A percentile compares a stretch with the other conserved stretches of the same genome.
These are phyloP conservation scores for Chrysopogon serrulatus DNA, from an alignment of 176 grass and related monocot genomes.

Conservation along the genomic window DNA sequence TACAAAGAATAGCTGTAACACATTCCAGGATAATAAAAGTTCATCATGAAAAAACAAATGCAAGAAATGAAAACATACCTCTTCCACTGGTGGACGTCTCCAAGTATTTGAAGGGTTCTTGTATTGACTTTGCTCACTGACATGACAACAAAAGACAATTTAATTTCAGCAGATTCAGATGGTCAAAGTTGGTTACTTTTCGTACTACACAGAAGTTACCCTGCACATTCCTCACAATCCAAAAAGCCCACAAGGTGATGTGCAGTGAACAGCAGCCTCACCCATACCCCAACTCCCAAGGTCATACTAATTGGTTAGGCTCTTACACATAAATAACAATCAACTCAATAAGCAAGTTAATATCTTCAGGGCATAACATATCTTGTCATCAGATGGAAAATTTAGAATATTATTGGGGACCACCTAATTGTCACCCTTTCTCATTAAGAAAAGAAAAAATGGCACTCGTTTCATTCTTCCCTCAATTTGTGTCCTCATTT, in stretches of 20 bases:
- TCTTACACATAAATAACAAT: neutral
- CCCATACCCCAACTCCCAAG: neutral
- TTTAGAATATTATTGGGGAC: neutral
- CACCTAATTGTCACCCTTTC: neutral
- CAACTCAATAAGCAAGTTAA: neutral
- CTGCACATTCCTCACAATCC: neutral
- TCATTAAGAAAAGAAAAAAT: neutral
- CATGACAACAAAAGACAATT: slow-evolving; percentile 12
- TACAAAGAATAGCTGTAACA: neutral
- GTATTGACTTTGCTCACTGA: slow-evolving; percentile 78
- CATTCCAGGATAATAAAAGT: neutral
- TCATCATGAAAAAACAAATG: neutral
- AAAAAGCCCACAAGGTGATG: neutral
- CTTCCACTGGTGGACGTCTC: slow-evolving; percentile 68
- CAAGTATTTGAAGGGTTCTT: slow-evolving; percentile 58
- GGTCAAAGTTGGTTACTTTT: neutral
- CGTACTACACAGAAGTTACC: neutral
- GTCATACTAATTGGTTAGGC: neutral
- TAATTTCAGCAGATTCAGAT: neutral
- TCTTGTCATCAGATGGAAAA: neutral
- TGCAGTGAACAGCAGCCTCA: neutral
- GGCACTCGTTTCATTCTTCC: neutral
- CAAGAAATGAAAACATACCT: slow-evolving; percentile 44
- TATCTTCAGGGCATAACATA: neutral
- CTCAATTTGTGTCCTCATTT: neutral